These are phyloP conservation scores for Prunus armeniaca DNA, from an alignment of 306 rosid species.

Conservation along the genomic window DNA sequence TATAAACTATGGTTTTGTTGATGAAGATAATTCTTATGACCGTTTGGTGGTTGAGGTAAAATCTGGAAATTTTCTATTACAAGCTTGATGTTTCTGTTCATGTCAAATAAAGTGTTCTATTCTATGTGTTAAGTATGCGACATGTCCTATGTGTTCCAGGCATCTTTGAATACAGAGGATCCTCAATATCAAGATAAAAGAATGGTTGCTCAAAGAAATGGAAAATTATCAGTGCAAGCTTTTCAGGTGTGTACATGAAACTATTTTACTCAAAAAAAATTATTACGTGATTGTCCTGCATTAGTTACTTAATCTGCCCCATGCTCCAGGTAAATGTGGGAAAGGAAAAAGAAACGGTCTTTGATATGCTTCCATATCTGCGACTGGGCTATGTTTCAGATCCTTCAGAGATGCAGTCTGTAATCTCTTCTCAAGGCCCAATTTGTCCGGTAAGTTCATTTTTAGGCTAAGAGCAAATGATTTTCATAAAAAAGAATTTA, in stretches of 20 bases:
- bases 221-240: slow-evolving; percentile 72
- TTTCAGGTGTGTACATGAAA: slow-evolving; percentile 54
- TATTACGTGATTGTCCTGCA: slow-evolving; percentile 2
- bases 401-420: slow-evolving; percentile 94
- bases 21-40: slow-evolving; percentile 72
- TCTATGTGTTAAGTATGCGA: slow-evolving; percentile 13
- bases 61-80: slow-evolving; percentile 15
- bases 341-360: slow-evolving; percentile 80
- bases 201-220: slow-evolving; percentile 91
- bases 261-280: slow-evolving; percentile 13
- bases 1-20: slow-evolving; percentile 90
- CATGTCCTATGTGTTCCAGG: slow-evolving; percentile 45
- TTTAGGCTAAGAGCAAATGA: background rate
- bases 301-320: slow-evolving; percentile 21
- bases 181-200: slow-evolving; percentile 97
- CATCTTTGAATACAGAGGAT: slow-evolving; percentile 88
- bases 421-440: slow-evolving; percentile 96
- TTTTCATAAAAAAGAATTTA: background rate
- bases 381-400: slow-evolving; percentile 94
- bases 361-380: slow-evolving; percentile 84
- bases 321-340: slow-evolving; percentile 61
- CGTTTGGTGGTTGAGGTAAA: slow-evolving; percentile 75
- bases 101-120: background rate
- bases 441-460: slow-evolving; percentile 76
- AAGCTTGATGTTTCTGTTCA: slow-evolving; percentile 16